phyloP scores from a whole-genome alignment of 2,329 filamentous ascomycete species.

The Conoideocrella luteorostrata region DNA sequence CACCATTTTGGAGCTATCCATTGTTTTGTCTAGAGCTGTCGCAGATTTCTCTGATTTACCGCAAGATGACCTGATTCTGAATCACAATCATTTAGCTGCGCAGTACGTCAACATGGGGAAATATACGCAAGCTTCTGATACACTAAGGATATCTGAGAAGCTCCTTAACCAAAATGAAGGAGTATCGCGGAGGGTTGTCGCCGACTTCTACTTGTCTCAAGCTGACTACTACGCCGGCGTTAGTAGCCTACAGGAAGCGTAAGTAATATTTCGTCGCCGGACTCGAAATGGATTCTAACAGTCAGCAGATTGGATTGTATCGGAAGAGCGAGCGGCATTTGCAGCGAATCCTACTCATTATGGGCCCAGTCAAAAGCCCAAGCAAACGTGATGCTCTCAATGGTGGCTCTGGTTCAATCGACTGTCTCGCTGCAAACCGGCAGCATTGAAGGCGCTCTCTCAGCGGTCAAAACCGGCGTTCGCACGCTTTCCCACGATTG shows the following conservation, averaged over 20 bases:
- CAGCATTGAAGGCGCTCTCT: conserved; percentile 50
- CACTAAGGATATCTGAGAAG: conserved; percentile 52
- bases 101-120: conserved; percentile 50
- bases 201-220: conserved; percentile 59
- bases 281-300: conserved; percentile 1
- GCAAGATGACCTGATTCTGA: conserved; percentile 35
- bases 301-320: conserved; percentile 23
- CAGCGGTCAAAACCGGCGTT: conserved; percentile 51
- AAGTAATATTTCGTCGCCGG: conserved; percentile 15
- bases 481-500: conserved; percentile 51
- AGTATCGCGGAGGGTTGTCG: conserved; percentile 32
- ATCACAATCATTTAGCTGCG: conserved; percentile 42
- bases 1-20: conserved; percentile 39
- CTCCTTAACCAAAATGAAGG: conserved; percentile 33
- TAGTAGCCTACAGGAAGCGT: conserved; percentile 58
- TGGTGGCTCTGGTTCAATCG: conserved; percentile 51
- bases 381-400: conserved; percentile 23
- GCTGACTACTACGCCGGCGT: conserved; percentile 68
- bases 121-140: conserved; percentile 40
- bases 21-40: conserved; percentile 31
- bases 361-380: conserved; percentile 29
- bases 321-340: conserved; percentile 33
- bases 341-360: conserved; percentile 20
- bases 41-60: conserved; percentile 21
- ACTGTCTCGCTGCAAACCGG: conserved; percentile 58